A percentile compares a stretch with the other conserved stretches of the same genome.
Conservation (phyloP, 1,284 basidiomycete genomes). For the Cystobasidium slooffiae region DNA sequence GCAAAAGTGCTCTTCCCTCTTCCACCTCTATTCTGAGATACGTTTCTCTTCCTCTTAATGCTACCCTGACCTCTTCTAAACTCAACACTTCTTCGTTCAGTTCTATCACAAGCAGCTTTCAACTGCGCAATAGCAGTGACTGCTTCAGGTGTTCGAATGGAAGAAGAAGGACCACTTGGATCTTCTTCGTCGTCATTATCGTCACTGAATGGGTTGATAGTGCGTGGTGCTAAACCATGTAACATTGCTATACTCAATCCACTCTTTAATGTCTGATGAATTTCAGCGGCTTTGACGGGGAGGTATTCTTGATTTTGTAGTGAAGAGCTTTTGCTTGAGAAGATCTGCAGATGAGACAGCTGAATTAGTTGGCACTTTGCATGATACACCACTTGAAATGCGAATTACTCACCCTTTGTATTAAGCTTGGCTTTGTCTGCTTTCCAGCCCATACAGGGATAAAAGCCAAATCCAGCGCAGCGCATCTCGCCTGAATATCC, state of each 20-base stretch:
- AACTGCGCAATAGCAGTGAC: slow-evolving; percentile 1
- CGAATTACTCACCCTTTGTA: neutral
- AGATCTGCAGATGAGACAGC: neutral
- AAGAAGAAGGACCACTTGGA: neutral
- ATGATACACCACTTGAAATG: no score
- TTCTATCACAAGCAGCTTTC: slow-evolving; percentile 35
- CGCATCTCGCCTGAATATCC: neutral
- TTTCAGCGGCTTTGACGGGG: slow-evolving; percentile 15
- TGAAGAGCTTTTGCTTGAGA: neutral
- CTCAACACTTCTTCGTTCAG: slow-evolving; percentile 22
- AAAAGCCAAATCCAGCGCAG: slow-evolving; percentile 16
- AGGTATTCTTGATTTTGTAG: neutral
- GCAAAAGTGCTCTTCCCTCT: slow-evolving; percentile 25
- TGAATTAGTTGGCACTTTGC: no score
- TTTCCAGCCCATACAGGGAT: slow-evolving; percentile 19
- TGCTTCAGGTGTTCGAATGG: slow-evolving; percentile 11
- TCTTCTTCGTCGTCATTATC: slow-evolving; percentile 7
- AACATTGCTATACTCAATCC: slow-evolving; percentile 19
- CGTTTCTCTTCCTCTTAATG: slow-evolving; percentile 1
- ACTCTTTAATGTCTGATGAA: slow-evolving; percentile 1
- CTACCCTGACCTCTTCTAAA: slow-evolving; percentile 25
- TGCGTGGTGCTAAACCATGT: slow-evolving; percentile 4
- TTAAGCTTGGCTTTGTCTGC: neutral
- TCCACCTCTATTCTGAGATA: neutral
- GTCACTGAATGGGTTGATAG: slow-evolving; percentile 1